Percentiles rank a stretch among this genome's conserved stretches.
Evolutionary conservation across 345 rosid genomes (phyloP).

Genomic region (Rhizophora apiculata): DNA sequence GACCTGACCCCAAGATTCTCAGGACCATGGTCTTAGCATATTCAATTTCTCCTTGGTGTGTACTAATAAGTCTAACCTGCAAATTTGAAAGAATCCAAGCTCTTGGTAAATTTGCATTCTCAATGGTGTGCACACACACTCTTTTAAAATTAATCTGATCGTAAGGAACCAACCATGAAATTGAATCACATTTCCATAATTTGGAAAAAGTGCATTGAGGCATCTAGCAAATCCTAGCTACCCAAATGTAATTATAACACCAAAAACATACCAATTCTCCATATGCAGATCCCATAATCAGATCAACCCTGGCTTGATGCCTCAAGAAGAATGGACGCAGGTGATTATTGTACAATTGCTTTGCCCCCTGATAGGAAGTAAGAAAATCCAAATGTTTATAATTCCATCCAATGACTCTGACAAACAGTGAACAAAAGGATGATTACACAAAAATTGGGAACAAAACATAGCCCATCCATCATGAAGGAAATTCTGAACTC

Average conservation of each 20-base stretch:
- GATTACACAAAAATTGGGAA: not conserved
- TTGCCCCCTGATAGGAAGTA: slow-evolving; percentile 45
- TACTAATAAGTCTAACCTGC: slow-evolving; percentile 47
- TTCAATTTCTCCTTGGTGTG: slow-evolving; percentile 50
- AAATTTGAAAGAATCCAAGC: slow-evolving; percentile 13
- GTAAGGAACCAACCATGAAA: too few species aligned
- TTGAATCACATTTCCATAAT: too few species aligned
- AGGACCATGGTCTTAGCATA: slow-evolving; percentile 32
- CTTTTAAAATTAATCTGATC: not conserved
- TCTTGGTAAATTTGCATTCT: not conserved
- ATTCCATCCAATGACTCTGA: not conserved
- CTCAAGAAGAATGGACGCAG: slow-evolving; percentile 58
- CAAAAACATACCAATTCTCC: slow-evolving; percentile 38
- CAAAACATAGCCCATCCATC: too few species aligned
- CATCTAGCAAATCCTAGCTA: too few species aligned
- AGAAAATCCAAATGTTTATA: not conserved
- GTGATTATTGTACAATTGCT: slow-evolving; percentile 47
- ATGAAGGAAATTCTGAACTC: too few species aligned
- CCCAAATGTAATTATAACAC: too few species aligned
- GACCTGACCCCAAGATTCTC: slow-evolving; percentile 47
- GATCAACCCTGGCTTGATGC: slow-evolving; percentile 57
- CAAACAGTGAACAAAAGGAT: not conserved
- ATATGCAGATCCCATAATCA: slow-evolving; percentile 37
- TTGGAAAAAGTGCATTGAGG: too few species aligned
- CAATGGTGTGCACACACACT: not conserved